Percentiles rank a stretch among this genome's conserved stretches.
Conservation (phyloP, 129 eudicot genomes). For the Chrysanthemum makinoi region DNA sequence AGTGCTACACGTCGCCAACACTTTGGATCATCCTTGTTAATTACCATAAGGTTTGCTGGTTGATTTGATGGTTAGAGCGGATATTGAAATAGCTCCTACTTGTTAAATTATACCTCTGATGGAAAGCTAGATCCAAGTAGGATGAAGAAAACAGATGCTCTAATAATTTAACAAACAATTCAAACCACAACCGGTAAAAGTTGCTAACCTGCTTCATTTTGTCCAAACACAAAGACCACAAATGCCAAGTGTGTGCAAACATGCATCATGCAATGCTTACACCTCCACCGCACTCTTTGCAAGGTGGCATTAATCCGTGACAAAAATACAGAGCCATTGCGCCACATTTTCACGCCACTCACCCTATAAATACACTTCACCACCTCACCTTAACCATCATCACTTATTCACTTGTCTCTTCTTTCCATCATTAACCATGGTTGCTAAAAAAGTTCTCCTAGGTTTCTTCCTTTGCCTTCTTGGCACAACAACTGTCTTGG, state of each 20-base stretch:
- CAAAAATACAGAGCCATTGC: slow-evolving; percentile 31
- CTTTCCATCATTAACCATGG: slow-evolving; percentile 30
- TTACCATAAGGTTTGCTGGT: no score
- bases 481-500: slow-evolving; percentile 33
- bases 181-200: no score
- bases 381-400: slow-evolving; percentile 3
- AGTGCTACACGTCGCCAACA: no score
- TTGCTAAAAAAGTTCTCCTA: slow-evolving; percentile 34
- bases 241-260: slow-evolving; percentile 24
- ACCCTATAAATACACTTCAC: background rate
- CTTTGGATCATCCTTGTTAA: no score
- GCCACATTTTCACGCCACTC: slow-evolving; percentile 29
- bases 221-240: slow-evolving; percentile 17
- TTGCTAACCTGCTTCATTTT: background rate
- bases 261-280: background rate
- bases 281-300: background rate
- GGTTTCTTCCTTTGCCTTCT: slow-evolving; percentile 47
- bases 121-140: no score
- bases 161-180: no score
- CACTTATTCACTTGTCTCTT: background rate
- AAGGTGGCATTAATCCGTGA: slow-evolving; percentile 30
- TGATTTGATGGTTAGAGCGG: no score
- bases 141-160: no score
- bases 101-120: no score
- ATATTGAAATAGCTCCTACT: no score